Base-by-base conservation (phyloP, 306 rosid species). In the Sicyos edulis region DNA sequence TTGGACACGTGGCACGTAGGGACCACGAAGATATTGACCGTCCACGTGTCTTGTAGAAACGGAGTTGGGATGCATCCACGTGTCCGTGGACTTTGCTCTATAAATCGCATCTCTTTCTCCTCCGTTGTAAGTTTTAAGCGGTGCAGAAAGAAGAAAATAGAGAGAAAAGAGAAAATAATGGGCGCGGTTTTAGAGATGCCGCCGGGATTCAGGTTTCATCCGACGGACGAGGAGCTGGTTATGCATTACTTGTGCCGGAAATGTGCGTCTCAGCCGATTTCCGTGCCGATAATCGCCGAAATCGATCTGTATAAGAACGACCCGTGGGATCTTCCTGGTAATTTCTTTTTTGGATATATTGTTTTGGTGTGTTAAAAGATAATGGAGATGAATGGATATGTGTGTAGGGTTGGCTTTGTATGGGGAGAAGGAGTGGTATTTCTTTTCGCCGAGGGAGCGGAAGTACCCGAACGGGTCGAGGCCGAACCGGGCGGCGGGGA, bases 291-390 rank as follows among this genome's bases (percentile, higher is more conserved):
- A 32, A 87, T 95, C 37, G 88, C 92, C 17, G 97, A 95, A 80
- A 87, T 95, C 70, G 96, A 95, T 64, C 95, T 89, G 26, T 95
- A 91, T 80, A 95, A 91, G 72, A 83, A 68, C 70, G 85, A 91
- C 34, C 99, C 99, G 0, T 91, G 97, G 99, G 91, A 88, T 6
- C 95, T 95, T 17, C 99, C 97, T 0, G 91, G 99, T 95, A 81
- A 54, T 13, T 22, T 59, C 12, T 44, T 5, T 63, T 12, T 4
- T n/a, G n/a, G n/a, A n/a, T n/a, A n/a, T n/a, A n/a, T n/a, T n/a
- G n/a, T n/a, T n/a, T n/a, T n/a, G n/a, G n/a, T n/a, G n/a, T n/a
- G n/a, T n/a, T n/a, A n/a, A n/a, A n/a, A n/a, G n/a, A n/a, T n/a
- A n/a, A n/a, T n/a, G n/a, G n/a, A n/a, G n/a, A n/a, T n/a, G n/a